Evolutionary conservation across 768 basidiomycete species (phyloP), one percentile per base, ranked within the genome.

Genomic region (Mycena venus): DNA sequence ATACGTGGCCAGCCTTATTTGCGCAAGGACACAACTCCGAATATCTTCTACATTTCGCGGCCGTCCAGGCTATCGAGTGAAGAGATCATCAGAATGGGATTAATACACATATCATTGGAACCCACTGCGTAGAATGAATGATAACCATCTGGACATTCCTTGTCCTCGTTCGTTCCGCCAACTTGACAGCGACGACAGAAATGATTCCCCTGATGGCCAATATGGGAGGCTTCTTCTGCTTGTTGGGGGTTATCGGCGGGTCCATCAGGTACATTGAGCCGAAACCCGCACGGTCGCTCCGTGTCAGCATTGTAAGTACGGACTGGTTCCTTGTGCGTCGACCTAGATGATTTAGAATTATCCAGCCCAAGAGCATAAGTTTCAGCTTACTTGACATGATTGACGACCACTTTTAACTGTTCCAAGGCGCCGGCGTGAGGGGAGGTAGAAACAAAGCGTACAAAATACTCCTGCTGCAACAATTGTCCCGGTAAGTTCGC

Each of bases 181-280:
- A 77, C 78, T 17, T 77, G 0, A 58, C 84, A 86, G n/a, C 79
- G 81, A 0, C 83, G 79, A 70, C 86, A 88, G 14, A 75, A 78
- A 14, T 74, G 73, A 38, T 87, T 87, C 2, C 81, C 84, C 7
- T 81, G 77, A 0, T 80, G 68, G 0, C 86, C 86, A 23, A 82
- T 84, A 25, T 88, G 86, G 1, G 79, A 82, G 8, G 80, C 79
- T 14, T 77, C 78, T 32, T 84, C 82, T 0, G 79, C 77, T 56
- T 85, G 84, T 73, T 83, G 82, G 0, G 83, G 86, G 56, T 86
- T 86, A 58, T 86, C 83, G 0, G 81, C 83, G 0, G 79, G 81
- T 0, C 78, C 17, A 3, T 77, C 78, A 1, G 82, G 69, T 0
- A 75, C 71, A 60, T 73, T 71, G 6, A 78, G 34, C 3, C 71